Conservation (phyloP, 106 monocot genomes). For the Phalaenopsis equestris region DNA sequence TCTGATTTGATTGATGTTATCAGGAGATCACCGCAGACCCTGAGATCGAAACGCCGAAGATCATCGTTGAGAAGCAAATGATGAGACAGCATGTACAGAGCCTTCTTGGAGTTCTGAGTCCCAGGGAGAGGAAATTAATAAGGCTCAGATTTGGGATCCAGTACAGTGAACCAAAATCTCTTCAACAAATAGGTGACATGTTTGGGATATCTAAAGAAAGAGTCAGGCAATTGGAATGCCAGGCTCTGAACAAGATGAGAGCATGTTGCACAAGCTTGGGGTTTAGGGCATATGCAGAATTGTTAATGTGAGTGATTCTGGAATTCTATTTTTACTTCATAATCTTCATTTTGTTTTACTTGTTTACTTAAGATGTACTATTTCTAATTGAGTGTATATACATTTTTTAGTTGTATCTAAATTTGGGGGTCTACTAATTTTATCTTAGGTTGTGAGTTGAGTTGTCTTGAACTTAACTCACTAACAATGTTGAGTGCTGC, state of each 20-base stretch:
- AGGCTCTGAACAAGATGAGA: conserved; percentile 66
- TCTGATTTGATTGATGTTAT: background rate
- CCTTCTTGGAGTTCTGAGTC: conserved; percentile 49
- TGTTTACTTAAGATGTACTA: background rate
- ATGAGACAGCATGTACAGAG: conserved; percentile 65
- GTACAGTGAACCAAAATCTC: conserved; percentile 38
- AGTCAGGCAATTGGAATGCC: conserved; percentile 66
- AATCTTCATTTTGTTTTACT: background rate
- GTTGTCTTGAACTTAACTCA: too few relatives aligned
- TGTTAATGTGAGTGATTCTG: conserved; percentile 30
- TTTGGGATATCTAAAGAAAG: conserved; percentile 73
- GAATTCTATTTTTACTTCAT: background rate
- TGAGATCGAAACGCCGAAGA: conserved; percentile 57
- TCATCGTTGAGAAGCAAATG: conserved; percentile 50
- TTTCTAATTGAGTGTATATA: background rate
- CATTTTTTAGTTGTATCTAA: background rate
- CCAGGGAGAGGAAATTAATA: conserved; percentile 73
- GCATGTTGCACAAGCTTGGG: conserved; percentile 34
- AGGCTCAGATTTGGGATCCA: conserved; percentile 49
- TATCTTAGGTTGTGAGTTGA: background rate
- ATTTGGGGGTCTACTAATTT: background rate
- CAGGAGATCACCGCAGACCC: conserved; percentile 91
- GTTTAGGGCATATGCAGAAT: conserved; percentile 37
- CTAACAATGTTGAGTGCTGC: too few relatives aligned
- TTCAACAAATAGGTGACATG: conserved; percentile 63